Evolutionary conservation across 2,329 filamentous ascomycete genomes (phyloP).

Genomic region (Pseudogymnoascus sp.): DNA sequence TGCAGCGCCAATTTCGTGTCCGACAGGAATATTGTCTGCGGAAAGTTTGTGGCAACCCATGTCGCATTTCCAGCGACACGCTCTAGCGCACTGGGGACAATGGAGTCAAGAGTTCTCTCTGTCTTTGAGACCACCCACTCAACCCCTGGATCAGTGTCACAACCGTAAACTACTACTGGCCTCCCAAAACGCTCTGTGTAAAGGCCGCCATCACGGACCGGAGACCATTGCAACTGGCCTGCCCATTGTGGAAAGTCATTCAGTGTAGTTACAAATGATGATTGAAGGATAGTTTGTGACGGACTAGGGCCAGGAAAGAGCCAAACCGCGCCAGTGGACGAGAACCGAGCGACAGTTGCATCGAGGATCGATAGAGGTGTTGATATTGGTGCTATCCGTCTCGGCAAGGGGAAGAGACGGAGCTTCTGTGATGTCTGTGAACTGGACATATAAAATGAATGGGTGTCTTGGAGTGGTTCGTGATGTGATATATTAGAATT

Average conservation of each 20-base stretch:
- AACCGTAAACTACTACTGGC: constrained; percentile 32
- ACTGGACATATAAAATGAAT: not conserved
- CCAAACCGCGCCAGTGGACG: constrained; percentile 37
- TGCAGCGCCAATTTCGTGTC: constrained; percentile 30
- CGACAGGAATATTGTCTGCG: constrained; percentile 30
- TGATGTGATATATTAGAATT: not conserved
- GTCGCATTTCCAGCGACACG: constrained; percentile 20
- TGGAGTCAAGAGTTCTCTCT: constrained; percentile 22
- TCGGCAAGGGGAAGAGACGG: not conserved
- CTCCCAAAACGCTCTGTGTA: constrained; percentile 31
- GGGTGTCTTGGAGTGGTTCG: not conserved
- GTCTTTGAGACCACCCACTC: constrained; percentile 31
- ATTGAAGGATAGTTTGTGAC: constrained; percentile 16
- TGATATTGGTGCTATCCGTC: not conserved
- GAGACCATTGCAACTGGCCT: constrained; percentile 12
- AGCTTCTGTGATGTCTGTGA: not conserved
- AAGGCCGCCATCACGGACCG: constrained; percentile 36
- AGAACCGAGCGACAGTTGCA: constrained; percentile 35
- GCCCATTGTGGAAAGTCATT: constrained; percentile 14
- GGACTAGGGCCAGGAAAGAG: constrained; percentile 26
- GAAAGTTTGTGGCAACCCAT: constrained; percentile 31
- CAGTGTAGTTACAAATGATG: constrained; percentile 31
- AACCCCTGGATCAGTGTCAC: constrained; percentile 35
- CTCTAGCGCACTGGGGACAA: constrained; percentile 27
- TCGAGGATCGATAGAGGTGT: constrained; percentile 36